A percentile compares a stretch with the other conserved stretches of the same genome.
Evolutionary conservation across 2,329 filamentous ascomycete species (phyloP).

Genomic region (Penicillium sp.): DNA sequence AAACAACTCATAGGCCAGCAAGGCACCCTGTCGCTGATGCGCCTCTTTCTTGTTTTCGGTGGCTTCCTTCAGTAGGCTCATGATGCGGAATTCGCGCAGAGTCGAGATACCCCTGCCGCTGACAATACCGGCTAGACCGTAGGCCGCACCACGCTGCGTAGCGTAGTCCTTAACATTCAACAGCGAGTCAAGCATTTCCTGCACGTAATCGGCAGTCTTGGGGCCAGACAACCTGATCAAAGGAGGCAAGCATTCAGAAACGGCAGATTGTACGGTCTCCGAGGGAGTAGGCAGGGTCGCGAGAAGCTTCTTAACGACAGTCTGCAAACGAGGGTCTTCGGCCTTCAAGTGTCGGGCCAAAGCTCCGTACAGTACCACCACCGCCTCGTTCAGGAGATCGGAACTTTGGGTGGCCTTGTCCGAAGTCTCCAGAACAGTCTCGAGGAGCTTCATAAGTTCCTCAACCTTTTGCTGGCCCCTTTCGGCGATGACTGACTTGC

Average conservation of each 20-base stretch:
- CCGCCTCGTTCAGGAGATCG: conserved; percentile 92
- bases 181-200: conserved; percentile 78
- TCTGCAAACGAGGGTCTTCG: conserved; percentile 84
- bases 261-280: conserved; percentile 94
- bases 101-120: conserved; percentile 82
- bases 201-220: conserved; percentile 76
- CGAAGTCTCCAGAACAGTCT: conserved; percentile 80
- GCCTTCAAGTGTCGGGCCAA: conserved; percentile 81
- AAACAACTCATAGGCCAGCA: conserved; percentile 88
- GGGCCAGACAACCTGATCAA: conserved; percentile 80
- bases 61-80: conserved; percentile 76
- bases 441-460: conserved; percentile 87
- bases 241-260: conserved; percentile 89
- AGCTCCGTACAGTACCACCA: conserved; percentile 96
- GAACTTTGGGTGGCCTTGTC: conserved; percentile 78
- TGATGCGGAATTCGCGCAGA: conserved; percentile 80
- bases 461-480: conserved; percentile 84
- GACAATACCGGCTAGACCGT: conserved; percentile 88
- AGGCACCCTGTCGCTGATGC: conserved; percentile 82
- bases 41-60: conserved; percentile 95
- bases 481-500: conserved; percentile 74
- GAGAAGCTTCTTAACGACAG: conserved; percentile 83
- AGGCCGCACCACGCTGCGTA: conserved; percentile 88
- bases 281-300: conserved; percentile 90
- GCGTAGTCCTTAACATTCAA: conserved; percentile 88